Conservation (phyloP, 1,139 yeast genomes). For the Geotrichum australiense region DNA sequence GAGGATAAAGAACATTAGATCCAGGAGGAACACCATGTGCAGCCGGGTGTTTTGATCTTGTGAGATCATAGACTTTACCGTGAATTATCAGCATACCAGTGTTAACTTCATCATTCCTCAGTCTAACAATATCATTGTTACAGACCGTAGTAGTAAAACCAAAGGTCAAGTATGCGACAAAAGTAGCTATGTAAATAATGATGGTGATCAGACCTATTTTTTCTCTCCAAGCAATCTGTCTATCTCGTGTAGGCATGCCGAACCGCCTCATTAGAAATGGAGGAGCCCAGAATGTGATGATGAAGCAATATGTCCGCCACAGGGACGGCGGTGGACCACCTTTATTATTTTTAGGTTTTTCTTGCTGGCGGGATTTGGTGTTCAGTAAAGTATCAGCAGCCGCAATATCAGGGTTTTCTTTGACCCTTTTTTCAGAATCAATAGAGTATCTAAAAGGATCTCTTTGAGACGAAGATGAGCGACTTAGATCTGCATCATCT, state of each 20-base stretch:
- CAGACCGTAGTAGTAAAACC: slow-evolving; percentile 90
- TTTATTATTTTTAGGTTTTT: slow-evolving; percentile 16
- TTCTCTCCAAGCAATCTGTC: slow-evolving; percentile 97
- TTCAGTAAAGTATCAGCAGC: slow-evolving; percentile 15
- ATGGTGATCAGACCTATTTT: slow-evolving; percentile 78
- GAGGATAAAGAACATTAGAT: slow-evolving; percentile 72
- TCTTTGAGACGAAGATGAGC: slow-evolving; percentile 2
- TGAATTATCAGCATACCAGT: slow-evolving; percentile 64
- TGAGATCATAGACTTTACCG: slow-evolving; percentile 72
- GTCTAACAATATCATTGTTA: slow-evolving; percentile 42
- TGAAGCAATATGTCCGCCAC: slow-evolving; percentile 78
- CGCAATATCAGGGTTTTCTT: slow-evolving; percentile 4
- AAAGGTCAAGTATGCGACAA: slow-evolving; percentile 81
- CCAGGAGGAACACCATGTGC: slow-evolving; percentile 70
- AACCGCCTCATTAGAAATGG: slow-evolving; percentile 60
- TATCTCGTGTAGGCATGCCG: slow-evolving; percentile 71
- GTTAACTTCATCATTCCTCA: slow-evolving; percentile 52
- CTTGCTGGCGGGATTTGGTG: slow-evolving; percentile 18
- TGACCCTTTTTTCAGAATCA: slow-evolving; percentile 7
- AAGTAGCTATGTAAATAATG: slow-evolving; percentile 64
- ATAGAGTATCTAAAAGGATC: slow-evolving; percentile 13
- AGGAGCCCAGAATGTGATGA: slow-evolving; percentile 90
- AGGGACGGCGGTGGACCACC: slow-evolving; percentile 39
- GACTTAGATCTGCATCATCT: neutral
- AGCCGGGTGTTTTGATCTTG: slow-evolving; percentile 65